Conservation (phyloP, 2,329 filamentous ascomycete species). For the Cercospora brassicicola region DNA sequence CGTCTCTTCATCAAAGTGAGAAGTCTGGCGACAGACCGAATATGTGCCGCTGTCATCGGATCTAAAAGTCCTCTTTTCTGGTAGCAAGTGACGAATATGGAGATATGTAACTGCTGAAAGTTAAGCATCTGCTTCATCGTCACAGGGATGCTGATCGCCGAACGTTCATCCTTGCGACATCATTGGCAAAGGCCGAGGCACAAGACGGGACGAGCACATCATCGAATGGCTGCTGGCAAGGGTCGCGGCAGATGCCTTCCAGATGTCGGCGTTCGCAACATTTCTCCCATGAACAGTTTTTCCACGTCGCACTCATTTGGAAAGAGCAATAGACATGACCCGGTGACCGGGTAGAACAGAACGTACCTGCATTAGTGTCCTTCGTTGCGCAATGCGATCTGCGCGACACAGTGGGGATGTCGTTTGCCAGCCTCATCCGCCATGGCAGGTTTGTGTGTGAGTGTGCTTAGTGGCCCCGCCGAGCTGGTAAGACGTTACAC, state of each 20-base stretch:
- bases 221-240: not conserved
- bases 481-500: conserved; percentile 32
- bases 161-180: not conserved
- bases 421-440: conserved; percentile 24
- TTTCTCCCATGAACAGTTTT: not conserved
- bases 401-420: conserved; percentile 22
- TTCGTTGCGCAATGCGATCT: conserved; percentile 33
- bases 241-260: not conserved
- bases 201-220: not conserved
- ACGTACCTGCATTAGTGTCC: conserved; percentile 36
- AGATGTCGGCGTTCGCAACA: not conserved
- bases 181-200: not conserved
- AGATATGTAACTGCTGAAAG: not conserved
- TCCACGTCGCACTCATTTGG: conserved; percentile 8
- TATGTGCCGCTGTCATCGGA: not conserved
- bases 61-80: not conserved
- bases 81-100: not conserved
- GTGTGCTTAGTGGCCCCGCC: conserved; percentile 26
- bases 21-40: not conserved
- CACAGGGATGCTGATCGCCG: conserved; percentile 12
- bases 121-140: conserved; percentile 3
- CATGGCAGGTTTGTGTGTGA: conserved; percentile 26
- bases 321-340: conserved; percentile 14
- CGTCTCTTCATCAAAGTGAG: not conserved
- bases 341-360: conserved; percentile 27